A percentile compares a stretch with the other conserved stretches of the same genome.
Conservation (phyloP, 768 basidiomycete genomes). For the Stropharia rugosoannulata region DNA sequence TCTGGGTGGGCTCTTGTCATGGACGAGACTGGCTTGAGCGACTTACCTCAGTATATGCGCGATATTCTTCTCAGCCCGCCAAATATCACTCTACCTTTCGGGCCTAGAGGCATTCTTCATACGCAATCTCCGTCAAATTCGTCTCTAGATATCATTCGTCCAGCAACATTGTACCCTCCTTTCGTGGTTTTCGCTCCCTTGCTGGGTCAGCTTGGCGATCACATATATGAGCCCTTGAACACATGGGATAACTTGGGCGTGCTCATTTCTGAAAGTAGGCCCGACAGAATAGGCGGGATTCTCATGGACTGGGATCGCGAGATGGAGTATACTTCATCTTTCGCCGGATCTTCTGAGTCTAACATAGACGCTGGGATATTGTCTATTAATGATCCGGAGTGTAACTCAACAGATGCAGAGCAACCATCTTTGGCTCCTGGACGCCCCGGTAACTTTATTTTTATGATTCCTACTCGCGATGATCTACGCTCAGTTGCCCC, state of each 20-base stretch:
- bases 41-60: constrained; percentile 30
- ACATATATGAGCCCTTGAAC: constrained; percentile 22
- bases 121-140: constrained; percentile 15
- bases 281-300: constrained; percentile 8
- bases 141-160: constrained; percentile 23
- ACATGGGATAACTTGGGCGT: constrained; percentile 26
- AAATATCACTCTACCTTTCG: constrained; percentile 32
- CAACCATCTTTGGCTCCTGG: not conserved
- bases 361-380: not conserved
- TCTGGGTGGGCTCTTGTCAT: constrained; percentile 55
- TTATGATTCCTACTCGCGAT: constrained; percentile 16
- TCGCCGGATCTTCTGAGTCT: not conserved
- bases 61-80: constrained; percentile 41
- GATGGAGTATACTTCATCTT: not conserved
- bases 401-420: not conserved
- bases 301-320: not conserved
- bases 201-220: constrained; percentile 15
- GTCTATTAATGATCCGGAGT: not conserved
- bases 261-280: constrained; percentile 15
- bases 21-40: constrained; percentile 42
- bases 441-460: constrained; percentile 9
- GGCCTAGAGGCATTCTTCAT: constrained; percentile 29
- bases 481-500: constrained; percentile 13
- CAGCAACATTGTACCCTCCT: constrained; percentile 59
- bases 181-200: constrained; percentile 45